Base-by-base conservation (phyloP, 139 green algal species). In the Chlamydomonas eustigma region DNA sequence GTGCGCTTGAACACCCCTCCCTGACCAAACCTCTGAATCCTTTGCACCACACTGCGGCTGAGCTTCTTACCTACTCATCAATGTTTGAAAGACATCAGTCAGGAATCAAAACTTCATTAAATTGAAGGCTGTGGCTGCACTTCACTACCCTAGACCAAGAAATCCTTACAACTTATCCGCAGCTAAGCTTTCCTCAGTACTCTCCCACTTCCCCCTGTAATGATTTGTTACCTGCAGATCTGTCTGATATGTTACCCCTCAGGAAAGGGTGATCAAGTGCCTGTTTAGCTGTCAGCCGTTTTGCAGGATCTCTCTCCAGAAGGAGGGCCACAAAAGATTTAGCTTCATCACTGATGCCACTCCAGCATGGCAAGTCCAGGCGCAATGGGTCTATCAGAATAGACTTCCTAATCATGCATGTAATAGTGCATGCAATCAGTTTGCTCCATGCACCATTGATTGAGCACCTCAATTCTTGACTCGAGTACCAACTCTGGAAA, bases 11-110 rank as follows among this genome's bases (percentile, higher is more conserved):
- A 77, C 1, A 81, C 37, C 74, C 64, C 81, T 77, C 52, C 78
- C 6, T 76, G 80, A 2, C 78, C 81, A 80, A 88, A 97, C 51
- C 92, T 85, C 89, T 95, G 90, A 34, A 96, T 90, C 64, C 92
- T 88, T 39, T 92, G 86, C 37, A 97, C 92, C 66, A 97, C 90
- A 31, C 31, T 78, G 31, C 77, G 64, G 37, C 77, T 33, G 18
- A 90, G 75, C 73, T 77, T 72, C 71, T 83, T 84, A 76, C 85
- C 85, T 71, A 8, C n/a, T n/a, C n/a, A n/a, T n/a, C n/a, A n/a
- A n/a, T n/a, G n/a, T n/a, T n/a, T n/a, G n/a, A n/a, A n/a, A n/a
- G n/a, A n/a, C n/a, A n/a, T n/a, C n/a, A n/a, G n/a, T n/a, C n/a
- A n/a, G n/a, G n/a, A n/a, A n/a, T n/a, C n/a, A n/a, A n/a, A n/a